A percentile compares a stretch with the other conserved stretches of the same genome.
These are phyloP conservation scores for Aspergillus sojae DNA, from an alignment of 2,329 filamentous ascomycete genomes.

Conservation along the genomic window DNA sequence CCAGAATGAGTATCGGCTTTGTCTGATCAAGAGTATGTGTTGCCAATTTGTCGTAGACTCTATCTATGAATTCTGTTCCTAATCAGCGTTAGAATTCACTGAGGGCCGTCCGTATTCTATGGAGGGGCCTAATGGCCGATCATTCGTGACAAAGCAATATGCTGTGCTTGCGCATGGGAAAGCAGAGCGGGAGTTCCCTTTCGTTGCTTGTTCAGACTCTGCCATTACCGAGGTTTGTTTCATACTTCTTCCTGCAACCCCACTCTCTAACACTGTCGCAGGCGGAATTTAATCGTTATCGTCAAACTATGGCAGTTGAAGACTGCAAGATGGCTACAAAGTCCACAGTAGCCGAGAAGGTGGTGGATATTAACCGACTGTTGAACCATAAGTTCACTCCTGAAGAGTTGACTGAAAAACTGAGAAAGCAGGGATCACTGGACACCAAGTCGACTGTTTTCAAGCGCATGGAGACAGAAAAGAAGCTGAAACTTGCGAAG, in stretches of 20 bases:
- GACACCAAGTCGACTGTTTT: conserved; percentile 67
- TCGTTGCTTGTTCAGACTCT: conserved; percentile 85
- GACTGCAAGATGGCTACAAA: conserved; percentile 74
- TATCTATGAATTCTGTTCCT: background rate
- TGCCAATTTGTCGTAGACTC: background rate
- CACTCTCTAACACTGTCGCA: conserved; percentile 38
- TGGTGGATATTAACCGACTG: conserved; percentile 77
- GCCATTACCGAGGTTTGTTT: conserved; percentile 74
- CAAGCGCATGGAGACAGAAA: conserved; percentile 68
- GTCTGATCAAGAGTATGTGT: conserved; percentile 75
- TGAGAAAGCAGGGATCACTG: conserved; percentile 70
- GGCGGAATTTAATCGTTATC: conserved; percentile 80
- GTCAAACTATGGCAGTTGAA: conserved; percentile 72
- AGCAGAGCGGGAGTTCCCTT: conserved; percentile 80
- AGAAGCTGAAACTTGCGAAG: conserved; percentile 68
- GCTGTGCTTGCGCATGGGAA: conserved; percentile 80
- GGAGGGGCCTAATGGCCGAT: conserved; percentile 70
- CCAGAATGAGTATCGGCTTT: conserved; percentile 82
- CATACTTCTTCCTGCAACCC: background rate
- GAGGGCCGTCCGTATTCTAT: conserved; percentile 83
- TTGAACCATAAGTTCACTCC: conserved; percentile 82
- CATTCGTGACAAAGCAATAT: conserved; percentile 84
- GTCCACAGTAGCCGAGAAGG: conserved; percentile 68
- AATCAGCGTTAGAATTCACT: conserved; percentile 63
- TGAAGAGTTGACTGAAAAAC: conserved; percentile 76